A percentile compares a stretch with the other conserved stretches of the same genome.
These are phyloP conservation scores for Arthrobotrys megalospora DNA, from an alignment of 2,329 filamentous ascomycete genomes.

Conservation along the genomic window DNA sequence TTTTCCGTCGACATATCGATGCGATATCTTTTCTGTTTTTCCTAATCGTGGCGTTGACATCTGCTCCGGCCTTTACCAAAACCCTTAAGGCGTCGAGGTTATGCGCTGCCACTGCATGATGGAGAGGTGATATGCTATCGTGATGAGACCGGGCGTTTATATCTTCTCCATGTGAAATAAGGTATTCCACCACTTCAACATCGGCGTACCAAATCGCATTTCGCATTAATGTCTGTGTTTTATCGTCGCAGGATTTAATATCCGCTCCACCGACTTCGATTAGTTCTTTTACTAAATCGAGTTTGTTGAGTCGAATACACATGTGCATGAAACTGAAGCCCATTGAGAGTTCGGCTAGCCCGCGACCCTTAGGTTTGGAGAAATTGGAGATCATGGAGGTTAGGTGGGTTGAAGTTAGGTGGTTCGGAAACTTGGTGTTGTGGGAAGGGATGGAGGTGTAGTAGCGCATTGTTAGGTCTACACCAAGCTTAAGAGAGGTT, in stretches of 20 bases:
- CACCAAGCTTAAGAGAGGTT: slow-evolving; percentile 17
- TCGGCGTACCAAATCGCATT: slow-evolving; percentile 46
- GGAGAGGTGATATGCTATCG: slow-evolving; percentile 19
- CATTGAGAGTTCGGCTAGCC: slow-evolving; percentile 28
- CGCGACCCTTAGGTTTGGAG: slow-evolving; percentile 22
- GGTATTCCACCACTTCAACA: slow-evolving; percentile 29
- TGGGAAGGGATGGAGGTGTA: slow-evolving; percentile 17
- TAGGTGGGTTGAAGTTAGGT: slow-evolving; percentile 9
- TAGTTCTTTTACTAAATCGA: slow-evolving; percentile 30
- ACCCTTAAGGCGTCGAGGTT: slow-evolving; percentile 13
- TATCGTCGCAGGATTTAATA: not conserved
- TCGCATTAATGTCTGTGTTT: slow-evolving; percentile 11
- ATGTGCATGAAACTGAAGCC: slow-evolving; percentile 44
- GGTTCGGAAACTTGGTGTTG: not conserved
- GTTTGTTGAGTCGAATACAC: slow-evolving; percentile 28
- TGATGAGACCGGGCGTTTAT: slow-evolving; percentile 15
- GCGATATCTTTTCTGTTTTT: slow-evolving; percentile 15
- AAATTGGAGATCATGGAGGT: slow-evolving; percentile 30
- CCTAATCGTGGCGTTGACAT: slow-evolving; percentile 24
- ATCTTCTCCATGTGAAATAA: slow-evolving; percentile 31
- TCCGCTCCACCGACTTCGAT: slow-evolving; percentile 29
- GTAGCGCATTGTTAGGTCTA: slow-evolving; percentile 33
- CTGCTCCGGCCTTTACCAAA: slow-evolving; percentile 27
- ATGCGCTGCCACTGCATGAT: slow-evolving; percentile 35
- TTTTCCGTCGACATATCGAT: slow-evolving; percentile 9